A percentile compares a stretch with the other conserved stretches of the same genome.
Conservation (phyloP, 768 basidiomycete genomes). For the Termitomyces sp. region DNA sequence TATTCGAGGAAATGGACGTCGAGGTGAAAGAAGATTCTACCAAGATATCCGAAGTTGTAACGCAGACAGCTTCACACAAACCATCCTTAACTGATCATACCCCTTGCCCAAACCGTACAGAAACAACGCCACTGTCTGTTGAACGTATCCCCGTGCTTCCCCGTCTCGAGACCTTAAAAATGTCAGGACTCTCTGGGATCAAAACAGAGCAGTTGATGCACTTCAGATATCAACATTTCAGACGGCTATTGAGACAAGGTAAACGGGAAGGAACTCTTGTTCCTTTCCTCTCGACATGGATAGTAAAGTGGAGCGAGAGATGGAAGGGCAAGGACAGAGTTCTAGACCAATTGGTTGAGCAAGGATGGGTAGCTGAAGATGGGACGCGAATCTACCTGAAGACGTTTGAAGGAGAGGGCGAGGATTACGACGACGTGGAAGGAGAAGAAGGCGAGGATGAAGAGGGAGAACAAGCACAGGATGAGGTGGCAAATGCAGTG, state of each 20-base stretch:
- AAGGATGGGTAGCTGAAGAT: conserved; percentile 23
- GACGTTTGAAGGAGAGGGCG: conserved; percentile 23
- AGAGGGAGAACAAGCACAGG: conserved; percentile 19
- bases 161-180: conserved; percentile 13
- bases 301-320: conserved; percentile 27
- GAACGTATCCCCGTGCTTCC: conserved; percentile 16
- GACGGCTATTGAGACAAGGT: background rate
- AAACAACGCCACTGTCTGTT: background rate
- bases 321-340: conserved; percentile 27
- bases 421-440: conserved; percentile 17
- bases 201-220: conserved; percentile 13
- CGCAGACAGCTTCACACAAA: background rate
- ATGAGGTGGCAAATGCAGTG: conserved; percentile 11
- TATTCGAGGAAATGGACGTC: conserved; percentile 21
- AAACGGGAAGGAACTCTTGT: background rate
- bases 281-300: conserved; percentile 16
- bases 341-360: conserved; percentile 31
- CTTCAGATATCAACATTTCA: conserved; percentile 10
- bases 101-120: conserved; percentile 6
- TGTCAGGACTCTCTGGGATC: conserved; percentile 16
- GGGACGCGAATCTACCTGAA: conserved; percentile 21
- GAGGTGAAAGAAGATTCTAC: conserved; percentile 2
- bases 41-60: background rate
- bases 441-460: conserved; percentile 11
- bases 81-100: background rate